Conservation (phyloP, 352 stramenopile genomes). For the Globisporangium apiculatum region DNA sequence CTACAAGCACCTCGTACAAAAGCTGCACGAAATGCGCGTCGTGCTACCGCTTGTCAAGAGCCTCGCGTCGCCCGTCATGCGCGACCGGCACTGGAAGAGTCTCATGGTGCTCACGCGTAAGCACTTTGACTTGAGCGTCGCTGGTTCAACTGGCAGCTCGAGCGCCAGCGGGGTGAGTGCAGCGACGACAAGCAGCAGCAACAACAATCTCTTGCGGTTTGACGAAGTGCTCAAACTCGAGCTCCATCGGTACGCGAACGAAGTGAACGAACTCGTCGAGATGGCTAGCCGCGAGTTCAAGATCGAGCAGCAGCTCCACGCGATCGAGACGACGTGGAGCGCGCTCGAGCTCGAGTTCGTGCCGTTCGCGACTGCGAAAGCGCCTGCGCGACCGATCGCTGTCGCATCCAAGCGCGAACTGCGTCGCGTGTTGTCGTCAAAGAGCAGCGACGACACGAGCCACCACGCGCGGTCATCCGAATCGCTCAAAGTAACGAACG, state of each 20-base stretch:
- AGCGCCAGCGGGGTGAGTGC: no score
- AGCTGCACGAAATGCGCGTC: conserved; percentile 89
- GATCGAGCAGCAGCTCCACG: conserved; percentile 93
- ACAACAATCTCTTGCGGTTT: conserved; percentile 46
- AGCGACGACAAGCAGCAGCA: not conserved
- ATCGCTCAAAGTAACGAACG: not conserved
- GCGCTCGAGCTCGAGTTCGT: conserved; percentile 91
- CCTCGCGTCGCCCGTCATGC: conserved; percentile 83
- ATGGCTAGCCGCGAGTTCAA: conserved; percentile 95
- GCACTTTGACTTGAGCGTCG: conserved; percentile 69
- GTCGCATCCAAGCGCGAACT: not conserved
- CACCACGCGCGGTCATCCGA: not conserved
- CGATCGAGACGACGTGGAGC: conserved; percentile 89
- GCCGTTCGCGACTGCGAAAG: conserved; percentile 69
- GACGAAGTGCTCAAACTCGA: conserved; percentile 92
- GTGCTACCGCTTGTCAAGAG: conserved; percentile 89
- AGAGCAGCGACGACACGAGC: not conserved
- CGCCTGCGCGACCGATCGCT: no score
- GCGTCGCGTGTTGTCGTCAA: no score
- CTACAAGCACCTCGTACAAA: conserved; percentile 87
- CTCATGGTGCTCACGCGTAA: conserved; percentile 82
- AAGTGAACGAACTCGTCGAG: conserved; percentile 93
- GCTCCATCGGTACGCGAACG: conserved; percentile 88
- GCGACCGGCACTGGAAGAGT: conserved; percentile 86
- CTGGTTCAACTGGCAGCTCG: not conserved